Evolutionary conservation across 345 rosid genomes (phyloP).

Genomic region (Combretum micranthum): DNA sequence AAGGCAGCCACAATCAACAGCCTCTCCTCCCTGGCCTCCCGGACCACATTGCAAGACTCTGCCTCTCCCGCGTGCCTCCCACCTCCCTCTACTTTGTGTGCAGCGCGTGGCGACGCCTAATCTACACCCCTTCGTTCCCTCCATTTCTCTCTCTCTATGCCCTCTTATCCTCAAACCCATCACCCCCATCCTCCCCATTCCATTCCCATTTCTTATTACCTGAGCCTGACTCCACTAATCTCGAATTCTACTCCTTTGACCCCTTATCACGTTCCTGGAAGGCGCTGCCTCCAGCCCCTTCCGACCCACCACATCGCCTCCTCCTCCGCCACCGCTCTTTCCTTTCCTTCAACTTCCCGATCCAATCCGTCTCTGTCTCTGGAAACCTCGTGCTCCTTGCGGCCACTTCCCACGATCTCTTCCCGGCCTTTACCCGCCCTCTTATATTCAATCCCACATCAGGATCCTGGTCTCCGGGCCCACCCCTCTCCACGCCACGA

Average conservation of each 20-base stretch:
- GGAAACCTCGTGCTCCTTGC: constrained; percentile 35
- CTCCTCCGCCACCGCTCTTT: constrained; percentile 41
- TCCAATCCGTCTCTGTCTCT: constrained; percentile 35
- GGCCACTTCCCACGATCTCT: constrained; percentile 30
- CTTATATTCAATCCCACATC: constrained; percentile 34
- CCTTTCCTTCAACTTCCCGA: constrained; percentile 33
- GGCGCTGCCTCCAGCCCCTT: constrained; percentile 32
- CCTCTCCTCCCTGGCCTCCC: constrained; percentile 47
- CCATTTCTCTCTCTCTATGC: constrained; percentile 41
- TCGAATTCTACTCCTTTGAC: constrained; percentile 32
- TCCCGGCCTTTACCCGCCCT: constrained; percentile 35
- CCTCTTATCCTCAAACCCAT: constrained; percentile 20
- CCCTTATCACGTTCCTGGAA: constrained; percentile 34
- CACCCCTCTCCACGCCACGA: constrained; percentile 30
- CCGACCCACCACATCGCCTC: constrained; percentile 30
- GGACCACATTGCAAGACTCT: constrained; percentile 34
- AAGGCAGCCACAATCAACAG: neutral
- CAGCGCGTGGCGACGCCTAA: constrained; percentile 46
- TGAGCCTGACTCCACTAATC: constrained; percentile 5
- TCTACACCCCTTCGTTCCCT: constrained; percentile 42
- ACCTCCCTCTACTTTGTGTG: constrained; percentile 35
- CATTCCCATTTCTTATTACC: neutral
- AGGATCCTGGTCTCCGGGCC: constrained; percentile 30
- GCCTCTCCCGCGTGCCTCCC: constrained; percentile 36
- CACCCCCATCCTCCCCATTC: neutral